Base-by-base conservation (phyloP, 2,329 filamentous ascomycete species). In the Rhynchosporium agropyri region DNA sequence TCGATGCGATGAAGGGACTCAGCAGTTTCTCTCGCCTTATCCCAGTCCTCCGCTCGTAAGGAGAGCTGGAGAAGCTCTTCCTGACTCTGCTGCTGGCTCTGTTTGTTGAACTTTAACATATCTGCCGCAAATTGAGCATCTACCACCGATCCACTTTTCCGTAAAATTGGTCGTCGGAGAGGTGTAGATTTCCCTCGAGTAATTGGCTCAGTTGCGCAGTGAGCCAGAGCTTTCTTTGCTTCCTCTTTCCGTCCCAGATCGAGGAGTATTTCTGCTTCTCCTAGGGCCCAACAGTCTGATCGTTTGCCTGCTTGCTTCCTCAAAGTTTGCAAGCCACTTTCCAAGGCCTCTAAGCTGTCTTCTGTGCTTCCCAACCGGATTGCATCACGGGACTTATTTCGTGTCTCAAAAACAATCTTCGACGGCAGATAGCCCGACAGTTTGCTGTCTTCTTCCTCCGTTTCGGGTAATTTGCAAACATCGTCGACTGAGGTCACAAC, bases 191-290 rank as follows among this genome's bases (percentile, higher is more conserved):
- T 43, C 7, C 43, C 46, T 36, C 56, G 40, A 1, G 45, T 58
- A 13, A 12, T 4, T 28, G 56, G 56, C n/a, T 42, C 46, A 9
- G 46, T 58, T 2, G 40, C 36, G 45, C 56, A 58, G 20, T 58
- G 56, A 26, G 56, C 31, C n/a, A 58, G 42, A 15, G 56, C 20
- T 29, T 49, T 40, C 42, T 45, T 43, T 15, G 56, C 56, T 28
- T 48, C 56, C 15, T 49, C 56, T 15, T 58, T 58, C 9, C 43
- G 29, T 26, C 56, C 56, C 2, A 58, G 46, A 48, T 58, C 56
- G 28, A 58, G 56, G 29, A 58, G 46, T 58, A 58, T 58, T 40
- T 58, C 56, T 9, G 56, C 56, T 58, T 58, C 56, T 45, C 56
- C 46, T 13, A 58, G 29, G 7, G 29, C 40, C 56, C 43, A 58